These are phyloP conservation scores for Cryphonectria japonica DNA, from an alignment of 2,329 filamentous ascomycete genomes.

Conservation along the genomic window DNA sequence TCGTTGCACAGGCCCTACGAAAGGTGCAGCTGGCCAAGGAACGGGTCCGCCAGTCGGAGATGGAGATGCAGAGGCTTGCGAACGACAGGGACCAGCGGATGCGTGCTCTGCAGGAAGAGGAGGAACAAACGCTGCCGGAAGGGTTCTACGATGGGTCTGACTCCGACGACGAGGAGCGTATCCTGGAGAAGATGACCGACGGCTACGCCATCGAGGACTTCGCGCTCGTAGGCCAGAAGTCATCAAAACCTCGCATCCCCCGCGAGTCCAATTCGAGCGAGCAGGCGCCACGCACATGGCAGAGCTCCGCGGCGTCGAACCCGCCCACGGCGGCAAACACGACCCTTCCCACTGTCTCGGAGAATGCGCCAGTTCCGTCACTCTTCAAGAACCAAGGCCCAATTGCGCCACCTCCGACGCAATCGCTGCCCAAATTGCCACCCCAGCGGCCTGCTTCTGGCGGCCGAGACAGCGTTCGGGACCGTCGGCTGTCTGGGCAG, in stretches of 20 bases:
- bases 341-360: constrained; percentile 72
- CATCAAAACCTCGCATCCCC: constrained; percentile 65
- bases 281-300: constrained; percentile 77
- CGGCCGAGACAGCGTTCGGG: constrained; percentile 63
- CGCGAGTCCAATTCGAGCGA: constrained; percentile 83
- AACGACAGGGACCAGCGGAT: constrained; percentile 61
- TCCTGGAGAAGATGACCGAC: constrained; percentile 85
- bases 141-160: constrained; percentile 68
- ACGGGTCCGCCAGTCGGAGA: constrained; percentile 72
- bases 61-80: constrained; percentile 67
- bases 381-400: constrained; percentile 36
- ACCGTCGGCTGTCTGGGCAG: constrained; percentile 77
- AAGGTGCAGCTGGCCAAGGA: constrained; percentile 78
- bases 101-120: constrained; percentile 49
- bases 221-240: constrained; percentile 65
- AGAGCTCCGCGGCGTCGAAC: constrained; percentile 76
- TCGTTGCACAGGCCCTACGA: constrained; percentile 60
- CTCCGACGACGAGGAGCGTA: constrained; percentile 74
- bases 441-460: constrained; percentile 41
- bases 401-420: constrained; percentile 53
- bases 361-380: constrained; percentile 47
- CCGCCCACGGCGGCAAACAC: constrained; percentile 69
- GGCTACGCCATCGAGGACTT: constrained; percentile 85
- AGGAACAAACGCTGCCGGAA: constrained; percentile 44
- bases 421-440: constrained; percentile 51